Conservation (phyloP, 148 eudicot genomes). For the Simmondsia chinensis region DNA sequence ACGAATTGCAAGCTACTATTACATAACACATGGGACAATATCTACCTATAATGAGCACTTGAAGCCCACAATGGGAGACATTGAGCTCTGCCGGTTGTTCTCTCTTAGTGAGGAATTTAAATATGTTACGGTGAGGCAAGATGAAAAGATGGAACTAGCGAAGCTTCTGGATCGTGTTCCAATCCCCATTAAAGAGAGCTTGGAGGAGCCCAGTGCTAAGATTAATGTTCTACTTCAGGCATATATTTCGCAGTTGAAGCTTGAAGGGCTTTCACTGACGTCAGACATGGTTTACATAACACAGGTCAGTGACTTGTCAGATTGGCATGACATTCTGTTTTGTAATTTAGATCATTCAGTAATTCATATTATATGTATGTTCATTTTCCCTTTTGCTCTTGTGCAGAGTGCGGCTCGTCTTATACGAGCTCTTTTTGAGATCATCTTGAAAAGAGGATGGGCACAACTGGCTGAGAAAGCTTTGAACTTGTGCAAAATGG, state of each 20-base stretch:
- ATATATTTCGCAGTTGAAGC: constrained; percentile 78
- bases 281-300: constrained; percentile 90
- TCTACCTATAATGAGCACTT: constrained; percentile 82
- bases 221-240: constrained; percentile 88
- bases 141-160: constrained; percentile 87
- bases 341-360: neutral
- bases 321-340: constrained; percentile 3
- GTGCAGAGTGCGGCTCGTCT: constrained; percentile 90
- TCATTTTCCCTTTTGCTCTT: constrained; percentile 2
- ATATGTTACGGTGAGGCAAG: constrained; percentile 82
- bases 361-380: neutral
- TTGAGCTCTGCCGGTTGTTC: constrained; percentile 82
- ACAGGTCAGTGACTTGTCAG: constrained; percentile 38
- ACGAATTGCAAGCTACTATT: constrained; percentile 82
- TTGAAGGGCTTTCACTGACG: constrained; percentile 76
- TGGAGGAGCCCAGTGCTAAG: constrained; percentile 92
- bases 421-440: constrained; percentile 74
- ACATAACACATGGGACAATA: constrained; percentile 80
- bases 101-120: constrained; percentile 93
- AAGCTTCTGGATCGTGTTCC: constrained; percentile 86
- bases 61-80: constrained; percentile 94
- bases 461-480: constrained; percentile 82
- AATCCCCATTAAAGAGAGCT: constrained; percentile 76
- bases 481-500: constrained; percentile 78
- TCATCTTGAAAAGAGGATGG: constrained; percentile 82